Evolutionary conservation across 305 asterid species (phyloP).

Genomic region (Striga hermonthica): DNA sequence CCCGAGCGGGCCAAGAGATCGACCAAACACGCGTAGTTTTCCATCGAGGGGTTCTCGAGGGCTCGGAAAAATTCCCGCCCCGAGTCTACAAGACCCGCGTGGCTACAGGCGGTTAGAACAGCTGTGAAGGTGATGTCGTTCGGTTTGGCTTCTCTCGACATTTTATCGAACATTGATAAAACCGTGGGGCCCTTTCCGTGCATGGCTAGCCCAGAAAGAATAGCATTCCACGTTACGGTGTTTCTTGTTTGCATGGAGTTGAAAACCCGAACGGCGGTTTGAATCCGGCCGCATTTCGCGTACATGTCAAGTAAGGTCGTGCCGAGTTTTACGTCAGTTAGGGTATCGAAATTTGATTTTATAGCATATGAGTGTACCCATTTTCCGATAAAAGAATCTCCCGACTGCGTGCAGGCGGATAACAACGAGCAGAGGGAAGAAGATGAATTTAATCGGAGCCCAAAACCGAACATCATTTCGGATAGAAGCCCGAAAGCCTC

Average conservation of each 20-base stretch:
- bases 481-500: slow-evolving; percentile 55
- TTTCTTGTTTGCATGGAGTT: slow-evolving; percentile 43
- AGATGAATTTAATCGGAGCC: slow-evolving; percentile 44
- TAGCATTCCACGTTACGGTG: slow-evolving; percentile 63
- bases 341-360: slow-evolving; percentile 38
- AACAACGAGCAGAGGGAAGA: slow-evolving; percentile 56
- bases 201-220: slow-evolving; percentile 77
- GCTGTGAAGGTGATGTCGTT: slow-evolving; percentile 68
- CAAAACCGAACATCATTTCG: slow-evolving; percentile 48
- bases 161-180: slow-evolving; percentile 48
- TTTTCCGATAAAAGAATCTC: slow-evolving; percentile 53
- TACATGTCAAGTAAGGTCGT: slow-evolving; percentile 83
- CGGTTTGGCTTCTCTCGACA: slow-evolving; percentile 60
- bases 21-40: slow-evolving; percentile 69
- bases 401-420: slow-evolving; percentile 64
- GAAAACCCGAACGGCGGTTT: slow-evolving; percentile 52
- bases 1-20: slow-evolving; percentile 79
- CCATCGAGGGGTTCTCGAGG: slow-evolving; percentile 64
- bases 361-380: slow-evolving; percentile 63
- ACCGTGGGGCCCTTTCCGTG: slow-evolving; percentile 63
- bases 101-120: slow-evolving; percentile 73
- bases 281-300: slow-evolving; percentile 70
- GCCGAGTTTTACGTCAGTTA: slow-evolving; percentile 43
- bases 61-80: slow-evolving; percentile 54
- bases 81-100: slow-evolving; percentile 66